Evolutionary conservation across 495 filamentous ascomycete species (phyloP).

Genomic region (Annulohypoxylon maeteangense): DNA sequence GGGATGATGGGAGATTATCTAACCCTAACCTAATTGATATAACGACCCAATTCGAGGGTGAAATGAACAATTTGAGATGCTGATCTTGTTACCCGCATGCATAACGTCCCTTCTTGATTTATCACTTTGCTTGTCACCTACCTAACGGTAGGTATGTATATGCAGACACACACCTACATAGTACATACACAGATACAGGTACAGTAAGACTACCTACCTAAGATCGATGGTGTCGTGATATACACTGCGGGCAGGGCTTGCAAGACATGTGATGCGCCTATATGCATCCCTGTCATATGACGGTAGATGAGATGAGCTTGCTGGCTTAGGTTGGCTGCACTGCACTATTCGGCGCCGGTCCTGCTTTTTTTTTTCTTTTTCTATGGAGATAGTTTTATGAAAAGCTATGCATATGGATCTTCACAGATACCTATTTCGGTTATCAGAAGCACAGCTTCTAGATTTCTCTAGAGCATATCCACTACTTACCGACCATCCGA

Average conservation of each 20-base stretch:
- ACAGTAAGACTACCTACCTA: not conserved
- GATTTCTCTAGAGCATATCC: not conserved
- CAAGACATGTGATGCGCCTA: constrained; percentile 3
- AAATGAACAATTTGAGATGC: not conserved
- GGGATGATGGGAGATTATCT: not conserved
- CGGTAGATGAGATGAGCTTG: not conserved
- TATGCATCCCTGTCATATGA: constrained; percentile 6
- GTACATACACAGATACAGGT: not conserved
- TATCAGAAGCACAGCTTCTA: not conserved
- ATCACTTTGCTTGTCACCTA: not conserved
- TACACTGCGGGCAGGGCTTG: not conserved
- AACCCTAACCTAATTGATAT: constrained; percentile 12
- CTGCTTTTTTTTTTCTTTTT: not conserved
- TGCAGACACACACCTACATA: not conserved
- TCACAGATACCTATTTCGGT: not conserved
- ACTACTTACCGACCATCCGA: not conserved
- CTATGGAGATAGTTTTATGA: not conserved
- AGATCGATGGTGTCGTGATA: constrained; percentile 2
- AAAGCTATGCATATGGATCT: not conserved
- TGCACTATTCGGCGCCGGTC: not conserved
- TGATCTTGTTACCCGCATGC: not conserved
- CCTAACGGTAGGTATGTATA: not conserved
- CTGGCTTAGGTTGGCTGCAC: not conserved
- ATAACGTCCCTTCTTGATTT: too few relatives aligned
- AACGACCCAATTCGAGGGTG: constrained; percentile 5